Percentiles rank a stretch among this genome's conserved stretches.
Conservation (phyloP, 2,329 filamentous ascomycete genomes). For the Scedosporium boydii region DNA sequence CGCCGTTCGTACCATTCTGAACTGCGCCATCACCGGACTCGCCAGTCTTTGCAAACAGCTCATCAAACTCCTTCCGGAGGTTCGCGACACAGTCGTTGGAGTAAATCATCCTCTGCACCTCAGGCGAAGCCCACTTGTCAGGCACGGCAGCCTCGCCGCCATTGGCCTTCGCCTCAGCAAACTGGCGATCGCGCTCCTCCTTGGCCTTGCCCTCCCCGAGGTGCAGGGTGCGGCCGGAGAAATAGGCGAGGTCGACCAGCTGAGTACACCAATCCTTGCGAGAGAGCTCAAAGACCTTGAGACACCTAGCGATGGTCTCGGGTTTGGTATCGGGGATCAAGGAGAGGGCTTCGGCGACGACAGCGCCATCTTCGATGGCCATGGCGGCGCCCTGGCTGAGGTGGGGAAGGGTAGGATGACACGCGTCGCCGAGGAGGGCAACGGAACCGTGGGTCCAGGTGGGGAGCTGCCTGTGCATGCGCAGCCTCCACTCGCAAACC, state of each 20-base stretch:
- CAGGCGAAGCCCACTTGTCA: slow-evolving; percentile 63
- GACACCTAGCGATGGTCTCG: slow-evolving; percentile 33
- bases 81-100: slow-evolving; percentile 51
- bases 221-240: slow-evolving; percentile 44
- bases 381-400: slow-evolving; percentile 59
- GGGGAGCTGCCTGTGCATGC: slow-evolving; percentile 45
- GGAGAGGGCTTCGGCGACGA: slow-evolving; percentile 43
- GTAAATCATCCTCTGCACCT: slow-evolving; percentile 59
- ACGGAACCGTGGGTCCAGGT: slow-evolving; percentile 49
- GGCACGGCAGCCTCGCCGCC: slow-evolving; percentile 40
- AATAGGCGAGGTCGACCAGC: slow-evolving; percentile 44
- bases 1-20: background rate
- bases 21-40: background rate
- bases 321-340: slow-evolving; percentile 25
- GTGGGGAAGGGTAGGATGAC: slow-evolving; percentile 59
- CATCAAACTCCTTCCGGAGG: slow-evolving; percentile 39
- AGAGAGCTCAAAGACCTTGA: slow-evolving; percentile 45
- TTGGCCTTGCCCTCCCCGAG: slow-evolving; percentile 48
- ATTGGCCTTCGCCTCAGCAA: slow-evolving; percentile 40
- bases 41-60: slow-evolving; percentile 25
- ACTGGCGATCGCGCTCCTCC: slow-evolving; percentile 48
- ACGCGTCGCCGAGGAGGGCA: slow-evolving; percentile 53
- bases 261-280: slow-evolving; percentile 44
- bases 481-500: slow-evolving; percentile 56
- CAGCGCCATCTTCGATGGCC: slow-evolving; percentile 57